Conservation (phyloP, 192 early-diverging fungal species). For the Phlyctochytrium bullatum region DNA sequence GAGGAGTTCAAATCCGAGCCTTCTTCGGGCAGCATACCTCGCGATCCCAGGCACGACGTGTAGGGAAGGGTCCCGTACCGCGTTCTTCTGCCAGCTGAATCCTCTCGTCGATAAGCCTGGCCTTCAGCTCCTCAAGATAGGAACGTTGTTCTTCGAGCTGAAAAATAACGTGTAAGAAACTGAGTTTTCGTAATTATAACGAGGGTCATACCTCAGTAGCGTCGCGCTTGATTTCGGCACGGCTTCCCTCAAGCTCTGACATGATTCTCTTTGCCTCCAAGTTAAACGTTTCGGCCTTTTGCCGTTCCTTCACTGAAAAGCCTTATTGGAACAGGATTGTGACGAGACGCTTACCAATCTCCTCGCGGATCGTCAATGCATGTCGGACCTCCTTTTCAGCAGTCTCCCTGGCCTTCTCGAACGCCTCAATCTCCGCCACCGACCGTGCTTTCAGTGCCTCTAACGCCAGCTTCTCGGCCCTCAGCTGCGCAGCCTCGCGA, state of each 20-base stretch:
- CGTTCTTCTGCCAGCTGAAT: not conserved
- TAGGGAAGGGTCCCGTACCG: too few relatives aligned
- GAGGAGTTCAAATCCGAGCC: too few relatives aligned
- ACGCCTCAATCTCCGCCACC: slow-evolving; percentile 15
- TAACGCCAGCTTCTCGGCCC: slow-evolving; percentile 11
- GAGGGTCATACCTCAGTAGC: not conserved
- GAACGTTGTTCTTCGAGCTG: not conserved
- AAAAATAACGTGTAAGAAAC: not conserved
- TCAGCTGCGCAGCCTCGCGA: slow-evolving; percentile 13
- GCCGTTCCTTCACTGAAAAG: slow-evolving; percentile 4
- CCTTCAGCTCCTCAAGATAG: not conserved
- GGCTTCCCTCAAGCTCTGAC: too few relatives aligned
- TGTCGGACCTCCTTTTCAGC: slow-evolving; percentile 6
- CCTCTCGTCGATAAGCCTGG: not conserved
- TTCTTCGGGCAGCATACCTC: too few relatives aligned
- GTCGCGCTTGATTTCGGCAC: slow-evolving; percentile 10
- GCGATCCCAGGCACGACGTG: too few relatives aligned
- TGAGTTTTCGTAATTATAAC: not conserved
- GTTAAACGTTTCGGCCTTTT: slow-evolving; percentile 16
- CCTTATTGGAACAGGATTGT: not conserved
- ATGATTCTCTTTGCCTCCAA: too few relatives aligned
- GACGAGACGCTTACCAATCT: slow-evolving; percentile 6
- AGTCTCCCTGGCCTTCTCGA: slow-evolving; percentile 21
- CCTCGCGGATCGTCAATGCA: slow-evolving; percentile 2
- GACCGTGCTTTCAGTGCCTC: slow-evolving; percentile 10